Evolutionary conservation across 179 eudicot genomes (phyloP), one percentile per base, ranked within the genome.

Genomic region (Amaranthus tricolor): DNA sequence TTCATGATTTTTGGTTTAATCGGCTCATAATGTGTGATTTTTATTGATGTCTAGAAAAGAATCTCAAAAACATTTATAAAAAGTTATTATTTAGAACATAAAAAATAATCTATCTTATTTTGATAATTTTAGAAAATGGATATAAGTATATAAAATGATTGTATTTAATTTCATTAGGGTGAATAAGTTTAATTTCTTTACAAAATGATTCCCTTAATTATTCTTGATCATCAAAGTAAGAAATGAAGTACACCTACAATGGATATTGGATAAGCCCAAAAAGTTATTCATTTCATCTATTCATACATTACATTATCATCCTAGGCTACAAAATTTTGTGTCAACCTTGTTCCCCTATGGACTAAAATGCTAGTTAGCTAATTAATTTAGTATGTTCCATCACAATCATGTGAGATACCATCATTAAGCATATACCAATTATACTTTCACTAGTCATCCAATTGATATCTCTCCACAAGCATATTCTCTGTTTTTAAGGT

Each of bases 311-410:
- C 6, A 24, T 14, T 67, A 66, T 49, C 59, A 53, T 75, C 73
- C 73, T 76, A 71, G 14, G 44, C 79, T 75, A 75, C 79, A 74
- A 80, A 80, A 80, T 13, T 80, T 56, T 66, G 43, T 31, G 61
- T 9, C 43, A 48, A 48, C 52, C 67, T 67, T 67, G 67, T 51
- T 24, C 6, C 16, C 59, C 2, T 31, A 71, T 21, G 24, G 13
- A 19, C 13, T 10, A 59, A n/a, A 62, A 0, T 2, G 6, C 49
- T 12, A 15, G 66, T 40, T 9, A 10, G 6, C 48, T 12, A 5
- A 6, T 31, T 31, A 31, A 31, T 31, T 31, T 31, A 5, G 7
- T 61, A 61, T 61, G 16, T 6, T 7, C 49, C 50, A 31, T 3
- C 50, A 14, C 50, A 43, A 43, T 31, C 17, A 14, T 40, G n/a